Evolutionary conservation across 306 rosid genomes (phyloP).

Genomic region (Sesbania bispinosa): DNA sequence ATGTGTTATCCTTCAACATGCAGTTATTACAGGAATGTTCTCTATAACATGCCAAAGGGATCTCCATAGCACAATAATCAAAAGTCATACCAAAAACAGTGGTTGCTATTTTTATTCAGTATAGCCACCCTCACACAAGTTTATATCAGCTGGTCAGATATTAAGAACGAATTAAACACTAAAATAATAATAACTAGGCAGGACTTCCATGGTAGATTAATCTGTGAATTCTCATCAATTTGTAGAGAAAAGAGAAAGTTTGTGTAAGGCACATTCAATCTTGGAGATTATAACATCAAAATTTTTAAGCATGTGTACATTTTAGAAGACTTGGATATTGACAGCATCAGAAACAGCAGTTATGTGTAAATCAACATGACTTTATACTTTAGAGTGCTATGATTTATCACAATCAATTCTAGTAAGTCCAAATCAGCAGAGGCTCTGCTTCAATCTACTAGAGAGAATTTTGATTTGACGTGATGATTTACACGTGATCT

Average conservation of each 20-base stretch:
- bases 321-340: neutral
- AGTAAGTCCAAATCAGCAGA: neutral
- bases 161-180: neutral
- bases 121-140: conserved; percentile 5
- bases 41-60: neutral
- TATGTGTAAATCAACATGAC: neutral
- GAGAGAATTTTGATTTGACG: neutral
- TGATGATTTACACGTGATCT: neutral
- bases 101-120: neutral
- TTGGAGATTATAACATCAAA: neutral
- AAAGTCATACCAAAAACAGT: neutral
- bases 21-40: conserved; percentile 8
- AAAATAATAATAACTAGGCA: neutral
- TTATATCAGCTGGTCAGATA: neutral
- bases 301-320: neutral
- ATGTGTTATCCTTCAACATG: conserved; percentile 8
- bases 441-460: conserved; percentile 1
- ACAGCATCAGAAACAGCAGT: neutral
- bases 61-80: neutral
- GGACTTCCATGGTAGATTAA: neutral
- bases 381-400: conserved; percentile 1
- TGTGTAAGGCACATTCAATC: neutral
- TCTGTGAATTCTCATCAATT: neutral
- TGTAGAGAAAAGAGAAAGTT: neutral
- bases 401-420: neutral